Evolutionary conservation across 2,329 filamentous ascomycete species (phyloP).

Genomic region (Zopfia rhizophila): DNA sequence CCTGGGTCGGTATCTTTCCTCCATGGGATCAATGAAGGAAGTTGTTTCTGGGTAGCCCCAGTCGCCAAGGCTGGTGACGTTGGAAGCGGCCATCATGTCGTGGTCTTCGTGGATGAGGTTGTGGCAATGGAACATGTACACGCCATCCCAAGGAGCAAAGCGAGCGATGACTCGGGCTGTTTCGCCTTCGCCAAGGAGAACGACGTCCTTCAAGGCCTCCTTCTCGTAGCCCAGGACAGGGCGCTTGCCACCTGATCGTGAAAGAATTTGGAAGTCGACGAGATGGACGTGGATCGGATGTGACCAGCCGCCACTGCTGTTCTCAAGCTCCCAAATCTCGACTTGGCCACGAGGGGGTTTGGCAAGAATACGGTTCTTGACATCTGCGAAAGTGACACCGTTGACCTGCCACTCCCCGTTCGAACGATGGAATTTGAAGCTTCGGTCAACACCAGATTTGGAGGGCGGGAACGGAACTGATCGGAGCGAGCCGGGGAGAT

Average conservation of each 20-base stretch:
- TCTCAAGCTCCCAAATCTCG: slow-evolving; percentile 50
- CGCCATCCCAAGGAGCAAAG: slow-evolving; percentile 56
- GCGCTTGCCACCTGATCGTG: slow-evolving; percentile 56
- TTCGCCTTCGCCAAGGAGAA: slow-evolving; percentile 64
- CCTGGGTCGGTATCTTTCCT: slow-evolving; percentile 39
- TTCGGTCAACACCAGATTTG: slow-evolving; percentile 41
- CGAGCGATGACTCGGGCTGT: slow-evolving; percentile 43
- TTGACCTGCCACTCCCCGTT: slow-evolving; percentile 42
- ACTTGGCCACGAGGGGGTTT: slow-evolving; percentile 39
- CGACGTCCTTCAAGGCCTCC: slow-evolving; percentile 67
- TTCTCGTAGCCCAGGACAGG: slow-evolving; percentile 64
- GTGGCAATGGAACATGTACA: slow-evolving; percentile 62
- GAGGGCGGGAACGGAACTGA: slow-evolving; percentile 44
- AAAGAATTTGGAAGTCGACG: slow-evolving; percentile 67
- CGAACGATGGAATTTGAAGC: slow-evolving; percentile 45
- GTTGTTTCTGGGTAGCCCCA: slow-evolving; percentile 49
- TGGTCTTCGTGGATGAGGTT: slow-evolving; percentile 60
- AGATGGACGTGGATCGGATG: slow-evolving; percentile 67
- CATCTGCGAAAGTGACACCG: slow-evolving; percentile 36
- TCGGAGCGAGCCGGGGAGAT: slow-evolving; percentile 38
- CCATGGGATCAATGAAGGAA: slow-evolving; percentile 46
- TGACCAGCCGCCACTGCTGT: slow-evolving; percentile 60
- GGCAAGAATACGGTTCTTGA: slow-evolving; percentile 38
- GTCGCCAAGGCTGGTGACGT: slow-evolving; percentile 49
- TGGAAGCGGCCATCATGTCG: slow-evolving; percentile 59